Base-by-base conservation (phyloP, 345 rosid genomes). In the Turnera subulata region DNA sequence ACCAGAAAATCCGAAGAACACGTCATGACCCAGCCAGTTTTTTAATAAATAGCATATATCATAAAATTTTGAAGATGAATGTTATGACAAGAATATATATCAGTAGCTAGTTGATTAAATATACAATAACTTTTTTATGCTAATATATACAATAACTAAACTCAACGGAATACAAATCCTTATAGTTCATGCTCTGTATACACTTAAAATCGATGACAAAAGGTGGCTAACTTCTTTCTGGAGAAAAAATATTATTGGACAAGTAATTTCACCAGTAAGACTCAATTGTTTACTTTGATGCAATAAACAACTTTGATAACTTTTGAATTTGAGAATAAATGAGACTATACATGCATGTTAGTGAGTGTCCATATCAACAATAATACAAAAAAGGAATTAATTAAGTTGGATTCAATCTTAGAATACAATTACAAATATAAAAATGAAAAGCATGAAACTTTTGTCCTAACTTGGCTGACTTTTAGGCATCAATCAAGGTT, bases 341-440 rank as follows among this genome's bases (percentile, higher is more conserved):
- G 44, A 43, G 24, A 46, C 25, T 56, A 44, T 66, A 71, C 53
- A 43, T 59, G 16, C 59, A 57, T 73, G 82, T 75, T 75, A 75
- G 81, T 79, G 84, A 81, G 73, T 77, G 82, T 70, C 86, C 48
- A 57, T 67, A 63, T 77, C 90, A 71, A 58, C 50, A 49, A 42
- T 59, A 75, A 73, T 62, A 70, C 45, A 71, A 69, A 55, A 19
- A 35, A 46, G 45, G 18, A 16, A 24, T 53, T 63, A 62, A 50
- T 24, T 58, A 43, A 69, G 50, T 63, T 25, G 17, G 45, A 39
- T 39, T 35, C 38, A 46, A 11, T 46, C 29, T 58, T 40, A 18
- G 32, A 38, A 38, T 56, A 23, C 25, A 11, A 22, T 35, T 52
- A 58, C 73, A 62, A 69, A 53, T 16, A 53, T 38, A 52, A 19